phyloP scores from a whole-genome alignment of 352 stramenopile genomes.

The Globisporangium sylvaticum region DNA sequence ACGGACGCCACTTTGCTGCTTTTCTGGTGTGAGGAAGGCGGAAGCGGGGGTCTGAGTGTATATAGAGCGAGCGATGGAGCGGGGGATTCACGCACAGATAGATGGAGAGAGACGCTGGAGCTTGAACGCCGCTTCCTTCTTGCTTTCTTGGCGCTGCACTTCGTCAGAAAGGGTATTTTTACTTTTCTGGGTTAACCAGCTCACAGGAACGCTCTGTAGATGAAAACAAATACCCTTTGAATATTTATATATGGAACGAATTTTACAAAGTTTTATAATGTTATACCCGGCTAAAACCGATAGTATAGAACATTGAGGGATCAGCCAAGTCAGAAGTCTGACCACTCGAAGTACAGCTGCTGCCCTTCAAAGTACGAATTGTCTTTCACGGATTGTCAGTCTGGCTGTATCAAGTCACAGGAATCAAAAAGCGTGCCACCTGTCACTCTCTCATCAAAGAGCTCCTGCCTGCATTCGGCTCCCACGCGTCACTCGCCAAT shows the following conservation, averaged over 20 bases:
- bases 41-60: too few relatives aligned
- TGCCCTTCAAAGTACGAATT: background rate
- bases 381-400: background rate
- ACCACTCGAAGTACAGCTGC: background rate
- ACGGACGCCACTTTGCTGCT: constrained; percentile 10
- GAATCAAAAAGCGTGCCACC: constrained; percentile 2
- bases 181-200: background rate
- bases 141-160: background rate
- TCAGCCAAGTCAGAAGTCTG: background rate
- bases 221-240: background rate
- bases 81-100: background rate
- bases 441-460: constrained; percentile 9
- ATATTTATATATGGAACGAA: background rate
- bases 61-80: background rate
- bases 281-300: background rate
- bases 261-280: background rate
- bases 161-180: constrained; percentile 12
- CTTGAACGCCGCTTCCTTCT: background rate
- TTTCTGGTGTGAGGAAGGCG: background rate
- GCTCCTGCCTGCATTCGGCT: background rate
- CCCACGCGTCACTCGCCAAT: background rate
- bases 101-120: background rate
- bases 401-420: background rate
- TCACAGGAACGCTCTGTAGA: background rate
- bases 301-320: background rate